A percentile compares a stretch with the other conserved stretches of the same genome.
Evolutionary conservation across 176 grass and related monocot genomes (phyloP).

Genomic region (Raddia guianensis): DNA sequence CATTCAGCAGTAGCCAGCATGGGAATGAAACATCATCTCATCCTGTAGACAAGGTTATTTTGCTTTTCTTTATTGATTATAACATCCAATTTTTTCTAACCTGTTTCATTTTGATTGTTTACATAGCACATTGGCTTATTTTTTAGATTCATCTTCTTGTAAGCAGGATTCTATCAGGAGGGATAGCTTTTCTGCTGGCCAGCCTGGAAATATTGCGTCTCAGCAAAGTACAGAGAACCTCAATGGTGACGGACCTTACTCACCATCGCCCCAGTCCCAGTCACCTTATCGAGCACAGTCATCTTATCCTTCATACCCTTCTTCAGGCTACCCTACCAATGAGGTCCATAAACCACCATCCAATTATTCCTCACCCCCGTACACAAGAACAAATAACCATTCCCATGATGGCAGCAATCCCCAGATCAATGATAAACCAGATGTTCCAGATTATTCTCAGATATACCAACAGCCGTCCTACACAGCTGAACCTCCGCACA

Average conservation of each 20-base stretch:
- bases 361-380: slow-evolving; percentile 59
- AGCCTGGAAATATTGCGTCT: slow-evolving; percentile 39
- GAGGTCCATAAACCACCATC: slow-evolving; percentile 64
- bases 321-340: slow-evolving; percentile 58
- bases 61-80: neutral
- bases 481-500: slow-evolving; percentile 53
- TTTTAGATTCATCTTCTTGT: slow-evolving; percentile 31
- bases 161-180: slow-evolving; percentile 59
- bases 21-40: slow-evolving; percentile 45
- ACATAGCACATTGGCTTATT: neutral
- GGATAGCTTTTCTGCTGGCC: slow-evolving; percentile 62
- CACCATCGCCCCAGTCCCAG: slow-evolving; percentile 36
- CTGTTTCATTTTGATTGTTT: neutral
- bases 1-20: slow-evolving; percentile 50
- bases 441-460: slow-evolving; percentile 61
- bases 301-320: slow-evolving; percentile 55
- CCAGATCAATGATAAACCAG: slow-evolving; percentile 43
- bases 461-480: slow-evolving; percentile 69
- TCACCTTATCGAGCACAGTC: slow-evolving; percentile 43
- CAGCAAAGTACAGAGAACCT: slow-evolving; percentile 42
- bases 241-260: slow-evolving; percentile 55
- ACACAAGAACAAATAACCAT: slow-evolving; percentile 53
- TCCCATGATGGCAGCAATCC: slow-evolving; percentile 57
- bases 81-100: neutral
- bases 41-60: slow-evolving; percentile 63